Evolutionary conservation across 1,139 yeast species (phyloP).

Genomic region (Diutina catenulata): DNA sequence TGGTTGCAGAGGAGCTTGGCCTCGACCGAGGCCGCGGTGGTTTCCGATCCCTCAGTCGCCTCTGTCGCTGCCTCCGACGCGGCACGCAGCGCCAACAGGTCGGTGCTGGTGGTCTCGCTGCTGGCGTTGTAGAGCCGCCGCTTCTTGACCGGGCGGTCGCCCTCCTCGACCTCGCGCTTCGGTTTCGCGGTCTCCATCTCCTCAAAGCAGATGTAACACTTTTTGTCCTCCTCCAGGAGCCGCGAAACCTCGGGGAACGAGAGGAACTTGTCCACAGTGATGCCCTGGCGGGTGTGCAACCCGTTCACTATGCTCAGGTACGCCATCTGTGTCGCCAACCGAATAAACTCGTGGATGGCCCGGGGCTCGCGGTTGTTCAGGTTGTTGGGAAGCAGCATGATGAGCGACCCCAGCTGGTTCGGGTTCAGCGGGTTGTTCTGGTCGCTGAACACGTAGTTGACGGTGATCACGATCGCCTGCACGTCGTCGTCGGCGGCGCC

Average conservation of each 20-base stretch:
- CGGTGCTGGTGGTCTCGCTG: not conserved
- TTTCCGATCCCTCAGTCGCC: not conserved
- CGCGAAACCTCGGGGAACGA: slow-evolving; percentile 22
- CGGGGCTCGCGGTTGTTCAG: slow-evolving; percentile 43
- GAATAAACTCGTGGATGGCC: slow-evolving; percentile 43
- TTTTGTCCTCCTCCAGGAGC: slow-evolving; percentile 16
- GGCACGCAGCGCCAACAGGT: not conserved
- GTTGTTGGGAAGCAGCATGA: slow-evolving; percentile 54
- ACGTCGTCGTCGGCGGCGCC: slow-evolving; percentile 11
- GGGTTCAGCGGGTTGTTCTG: slow-evolving; percentile 24
- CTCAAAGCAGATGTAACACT: slow-evolving; percentile 65
- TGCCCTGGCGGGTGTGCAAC: slow-evolving; percentile 33
- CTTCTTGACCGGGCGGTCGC: slow-evolving; percentile 4
- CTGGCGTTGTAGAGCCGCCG: slow-evolving; percentile 6
- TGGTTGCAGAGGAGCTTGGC: slow-evolving; percentile 16
- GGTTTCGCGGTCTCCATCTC: slow-evolving; percentile 9
- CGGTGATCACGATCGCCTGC: slow-evolving; percentile 24
- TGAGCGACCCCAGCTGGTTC: slow-evolving; percentile 38
- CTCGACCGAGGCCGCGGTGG: not conserved
- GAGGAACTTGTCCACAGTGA: slow-evolving; percentile 40
- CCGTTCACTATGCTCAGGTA: slow-evolving; percentile 44
- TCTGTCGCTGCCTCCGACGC: not conserved
- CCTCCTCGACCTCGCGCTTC: slow-evolving; percentile 9
- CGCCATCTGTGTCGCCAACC: slow-evolving; percentile 62
- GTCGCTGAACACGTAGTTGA: slow-evolving; percentile 34